These are phyloP conservation scores for Xylaria venustula DNA, from an alignment of 495 filamentous ascomycete genomes.

Conservation along the genomic window DNA sequence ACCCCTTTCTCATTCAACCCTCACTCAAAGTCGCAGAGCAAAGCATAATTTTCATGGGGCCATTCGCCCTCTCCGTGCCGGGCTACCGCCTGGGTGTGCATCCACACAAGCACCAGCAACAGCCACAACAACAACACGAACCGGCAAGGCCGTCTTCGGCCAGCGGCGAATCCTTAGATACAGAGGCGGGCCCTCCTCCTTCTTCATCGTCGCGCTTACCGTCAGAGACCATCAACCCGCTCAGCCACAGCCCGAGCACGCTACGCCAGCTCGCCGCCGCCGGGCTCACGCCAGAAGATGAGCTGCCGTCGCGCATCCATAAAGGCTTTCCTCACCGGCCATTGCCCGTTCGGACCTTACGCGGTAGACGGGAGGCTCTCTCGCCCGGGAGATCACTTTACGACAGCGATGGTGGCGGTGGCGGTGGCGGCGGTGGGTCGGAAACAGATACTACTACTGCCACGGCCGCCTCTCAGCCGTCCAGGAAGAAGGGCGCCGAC, in stretches of 20 bases:
- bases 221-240: slow-evolving; percentile 43
- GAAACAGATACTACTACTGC: neutral
- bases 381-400: too few species aligned
- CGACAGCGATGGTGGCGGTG: neutral
- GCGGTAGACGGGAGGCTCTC: too few species aligned
- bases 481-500: neutral
- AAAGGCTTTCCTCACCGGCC: slow-evolving; percentile 45
- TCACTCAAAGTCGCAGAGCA: too few species aligned
- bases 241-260: slow-evolving; percentile 40
- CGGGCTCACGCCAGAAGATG: slow-evolving; percentile 32
- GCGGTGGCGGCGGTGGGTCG: neutral
- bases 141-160: neutral
- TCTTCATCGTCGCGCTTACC: slow-evolving; percentile 21
- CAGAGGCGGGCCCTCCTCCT: neutral
- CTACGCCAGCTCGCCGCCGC: slow-evolving; percentile 40
- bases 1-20: too few species aligned
- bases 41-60: slow-evolving; percentile 6
- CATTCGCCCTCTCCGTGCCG: slow-evolving; percentile 26
- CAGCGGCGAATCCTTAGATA: slow-evolving; percentile 5
- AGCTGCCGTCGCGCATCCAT: slow-evolving; percentile 33
- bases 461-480: neutral
- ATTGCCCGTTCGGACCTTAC: slow-evolving; percentile 13
- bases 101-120: slow-evolving; percentile 12
- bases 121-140: neutral
- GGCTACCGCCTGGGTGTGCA: slow-evolving; percentile 25